phyloP scores from a whole-genome alignment of 1,284 basidiomycete species.

The Takashimella tepidaria region DNA sequence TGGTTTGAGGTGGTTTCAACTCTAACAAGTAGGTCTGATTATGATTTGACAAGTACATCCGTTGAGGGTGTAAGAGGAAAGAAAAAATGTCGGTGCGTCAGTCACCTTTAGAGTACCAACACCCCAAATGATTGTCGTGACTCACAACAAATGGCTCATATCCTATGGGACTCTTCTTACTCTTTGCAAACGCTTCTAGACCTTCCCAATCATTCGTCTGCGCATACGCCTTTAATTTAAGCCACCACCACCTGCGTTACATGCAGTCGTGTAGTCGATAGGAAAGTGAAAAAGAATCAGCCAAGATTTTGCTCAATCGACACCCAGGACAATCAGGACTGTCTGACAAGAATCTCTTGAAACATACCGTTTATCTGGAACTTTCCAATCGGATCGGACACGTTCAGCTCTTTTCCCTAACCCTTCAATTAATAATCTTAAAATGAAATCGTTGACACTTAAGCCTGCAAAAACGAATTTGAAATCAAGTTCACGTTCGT shows the following conservation, averaged over 20 bases:
- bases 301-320: too few relatives aligned
- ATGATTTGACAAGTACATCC: neutral
- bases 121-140: too few relatives aligned
- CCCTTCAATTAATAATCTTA: slow-evolving; percentile 66
- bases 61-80: neutral
- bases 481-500: slow-evolving; percentile 78
- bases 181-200: slow-evolving; percentile 74
- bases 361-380: slow-evolving; percentile 76
- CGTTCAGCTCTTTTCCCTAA: slow-evolving; percentile 81
- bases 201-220: slow-evolving; percentile 74
- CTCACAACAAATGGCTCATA: slow-evolving; percentile 88
- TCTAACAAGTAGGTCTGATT: slow-evolving; percentile 39
- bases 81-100: too few relatives aligned
- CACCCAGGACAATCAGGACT: too few relatives aligned
- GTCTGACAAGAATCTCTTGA: neutral
- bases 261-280: neutral
- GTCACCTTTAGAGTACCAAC: too few relatives aligned
- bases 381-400: slow-evolving; percentile 77
- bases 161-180: slow-evolving; percentile 87
- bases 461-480: slow-evolving; percentile 70
- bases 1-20: slow-evolving; percentile 50
- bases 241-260: slow-evolving; percentile 65
- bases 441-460: slow-evolving; percentile 77
- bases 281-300: too few relatives aligned
- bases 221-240: slow-evolving; percentile 77